phyloP scores from a whole-genome alignment of 2,329 filamentous ascomycete species.

The Pseudopithomyces chartarum region DNA sequence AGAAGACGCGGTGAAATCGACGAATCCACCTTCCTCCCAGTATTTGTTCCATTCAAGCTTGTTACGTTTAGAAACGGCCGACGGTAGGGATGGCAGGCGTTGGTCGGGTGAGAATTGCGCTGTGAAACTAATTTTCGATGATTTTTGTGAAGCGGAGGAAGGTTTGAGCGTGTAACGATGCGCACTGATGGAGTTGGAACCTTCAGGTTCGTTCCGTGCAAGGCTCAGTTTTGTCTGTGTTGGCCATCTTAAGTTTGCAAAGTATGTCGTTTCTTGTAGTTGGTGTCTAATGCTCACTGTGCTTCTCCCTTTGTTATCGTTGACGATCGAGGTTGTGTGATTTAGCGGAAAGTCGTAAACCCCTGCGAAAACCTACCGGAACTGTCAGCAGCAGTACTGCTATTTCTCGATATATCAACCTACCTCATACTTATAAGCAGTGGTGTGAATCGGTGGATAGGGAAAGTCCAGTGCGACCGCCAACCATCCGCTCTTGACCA shows the following conservation, averaged over 20 bases:
- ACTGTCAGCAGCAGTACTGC: background rate
- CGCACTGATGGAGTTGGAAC: constrained; percentile 47
- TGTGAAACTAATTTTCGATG: constrained; percentile 23
- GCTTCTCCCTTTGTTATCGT: constrained; percentile 25
- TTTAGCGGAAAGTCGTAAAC: constrained; percentile 53
- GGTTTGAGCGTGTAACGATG: constrained; percentile 27
- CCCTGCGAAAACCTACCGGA: constrained; percentile 55
- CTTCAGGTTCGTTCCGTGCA: constrained; percentile 44
- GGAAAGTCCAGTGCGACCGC: constrained; percentile 60
- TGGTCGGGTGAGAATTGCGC: constrained; percentile 31
- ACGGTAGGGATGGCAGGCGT: constrained; percentile 24
- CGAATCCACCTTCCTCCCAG: constrained; percentile 57
- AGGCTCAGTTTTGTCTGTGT: constrained; percentile 39
- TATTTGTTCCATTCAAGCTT: constrained; percentile 50
- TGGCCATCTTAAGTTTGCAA: constrained; percentile 48
- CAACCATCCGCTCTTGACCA: constrained; percentile 47
- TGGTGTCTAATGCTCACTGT: constrained; percentile 52
- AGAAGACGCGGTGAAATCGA: constrained; percentile 51
- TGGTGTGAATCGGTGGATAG: constrained; percentile 42
- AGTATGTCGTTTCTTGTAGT: constrained; percentile 51
- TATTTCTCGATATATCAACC: background rate
- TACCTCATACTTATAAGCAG: constrained; percentile 32
- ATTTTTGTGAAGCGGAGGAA: background rate
- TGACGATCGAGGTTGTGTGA: constrained; percentile 48
- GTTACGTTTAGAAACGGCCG: constrained; percentile 21